These are phyloP conservation scores for Collybia nuda DNA, from an alignment of 768 basidiomycete genomes.

Conservation along the genomic window DNA sequence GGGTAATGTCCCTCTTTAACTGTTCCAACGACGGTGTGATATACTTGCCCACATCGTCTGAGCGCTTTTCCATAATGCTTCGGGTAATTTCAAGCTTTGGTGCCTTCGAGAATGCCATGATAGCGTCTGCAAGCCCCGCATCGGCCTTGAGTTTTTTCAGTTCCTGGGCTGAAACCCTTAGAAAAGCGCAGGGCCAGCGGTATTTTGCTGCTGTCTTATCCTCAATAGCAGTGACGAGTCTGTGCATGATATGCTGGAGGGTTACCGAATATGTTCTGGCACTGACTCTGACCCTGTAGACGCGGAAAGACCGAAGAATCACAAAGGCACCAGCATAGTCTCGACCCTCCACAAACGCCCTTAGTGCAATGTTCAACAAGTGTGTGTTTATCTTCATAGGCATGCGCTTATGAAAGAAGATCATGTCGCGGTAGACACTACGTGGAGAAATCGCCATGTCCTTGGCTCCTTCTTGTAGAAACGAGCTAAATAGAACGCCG, in stretches of 20 bases:
- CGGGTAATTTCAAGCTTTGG: no score
- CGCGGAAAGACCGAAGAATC: conserved; percentile 29
- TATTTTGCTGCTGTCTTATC: no score
- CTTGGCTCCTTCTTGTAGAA: conserved; percentile 20
- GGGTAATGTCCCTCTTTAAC: no score
- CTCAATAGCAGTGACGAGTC: conserved; percentile 9
- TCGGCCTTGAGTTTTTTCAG: no score
- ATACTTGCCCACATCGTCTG: no score
- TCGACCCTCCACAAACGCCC: conserved; percentile 38
- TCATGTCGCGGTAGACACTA: conserved; percentile 44
- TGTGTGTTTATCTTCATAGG: conserved; percentile 28
- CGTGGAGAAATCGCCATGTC: conserved; percentile 33
- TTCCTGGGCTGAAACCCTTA: no score
- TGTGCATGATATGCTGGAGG: conserved; percentile 32
- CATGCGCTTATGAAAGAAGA: conserved; percentile 19
- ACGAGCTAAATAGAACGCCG: conserved; percentile 38
- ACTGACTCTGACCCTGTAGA: conserved; percentile 27
- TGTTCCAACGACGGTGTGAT: no score
- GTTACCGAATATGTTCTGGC: conserved; percentile 39
- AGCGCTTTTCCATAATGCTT: no score
- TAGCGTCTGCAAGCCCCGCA: no score
- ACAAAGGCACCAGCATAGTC: conserved; percentile 52
- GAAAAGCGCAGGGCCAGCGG: no score
- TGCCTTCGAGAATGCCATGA: no score
- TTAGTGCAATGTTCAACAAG: conserved; percentile 41